Base-by-base conservation (phyloP, 441 rosid genomes). In the Pelargonium fulgidum region DNA sequence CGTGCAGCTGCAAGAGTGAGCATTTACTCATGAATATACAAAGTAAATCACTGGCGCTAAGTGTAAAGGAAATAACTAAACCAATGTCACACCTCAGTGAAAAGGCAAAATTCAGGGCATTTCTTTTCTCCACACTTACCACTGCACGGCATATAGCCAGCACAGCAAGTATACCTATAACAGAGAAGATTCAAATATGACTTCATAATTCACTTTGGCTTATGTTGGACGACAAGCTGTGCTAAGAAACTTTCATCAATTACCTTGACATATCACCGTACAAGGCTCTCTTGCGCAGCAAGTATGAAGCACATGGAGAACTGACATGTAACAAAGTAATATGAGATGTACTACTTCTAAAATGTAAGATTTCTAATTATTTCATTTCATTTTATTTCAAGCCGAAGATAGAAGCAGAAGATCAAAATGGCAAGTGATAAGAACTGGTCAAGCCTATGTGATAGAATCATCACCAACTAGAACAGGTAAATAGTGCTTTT, bases 191-290 rank as follows among this genome's bases (percentile, higher is more conserved):
- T 62, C 61, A 10, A 63, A 44, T 2, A 66, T 26, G 24, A 36
- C 65, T 0, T 22, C 42, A 36, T 3, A 45, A 7, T 16, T 56
- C 20, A 14, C 9, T 14, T 56, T 16, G 22, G 24, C 17, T 56
- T 19, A 7, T 1, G 50, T 45, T 45, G 3, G 50, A 7, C 3
- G 50, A 45, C 2, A 26, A 26, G 33, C 3, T 26, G 33, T 26
- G 33, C 3, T 26, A 3, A 22, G 24, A 1, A 22, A 22, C 24
- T 12, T 2, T 7, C 0, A 56, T 66, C 42, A 44, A 24, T 71
- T 80, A 88, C 96, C 89, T 85, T 24, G 87, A 77, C 86, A 85
- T 80, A 66, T 85, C 86, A 75, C 77, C 66, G 62, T 80, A 76
- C 7, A 78, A 78, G 65, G 89, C 89, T 71, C 84, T 77, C 68